phyloP scores from a whole-genome alignment of 768 basidiomycete species.

The Phylloporus scabripes region DNA sequence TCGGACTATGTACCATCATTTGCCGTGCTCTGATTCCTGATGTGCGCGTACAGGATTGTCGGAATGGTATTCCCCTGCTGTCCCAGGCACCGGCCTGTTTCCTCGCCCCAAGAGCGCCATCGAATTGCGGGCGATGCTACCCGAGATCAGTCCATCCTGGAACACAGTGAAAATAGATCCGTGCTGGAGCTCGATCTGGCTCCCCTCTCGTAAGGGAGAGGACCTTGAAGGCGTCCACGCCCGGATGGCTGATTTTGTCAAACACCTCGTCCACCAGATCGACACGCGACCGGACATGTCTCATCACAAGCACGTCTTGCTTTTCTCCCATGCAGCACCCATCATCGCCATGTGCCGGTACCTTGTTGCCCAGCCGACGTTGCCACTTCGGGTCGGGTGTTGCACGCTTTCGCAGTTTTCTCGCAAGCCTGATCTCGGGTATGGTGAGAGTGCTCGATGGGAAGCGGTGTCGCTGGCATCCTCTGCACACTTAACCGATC shows the following conservation, averaged over 20 bases:
- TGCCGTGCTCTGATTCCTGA: background rate
- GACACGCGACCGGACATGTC: slow-evolving; percentile 38
- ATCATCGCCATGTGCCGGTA: slow-evolving; percentile 58
- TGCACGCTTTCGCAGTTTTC: slow-evolving; percentile 62
- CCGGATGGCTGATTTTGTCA: slow-evolving; percentile 49
- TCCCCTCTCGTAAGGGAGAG: slow-evolving; percentile 72
- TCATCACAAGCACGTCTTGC: slow-evolving; percentile 47
- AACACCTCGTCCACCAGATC: slow-evolving; percentile 46
- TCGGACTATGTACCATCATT: slow-evolving; percentile 20
- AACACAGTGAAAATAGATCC: slow-evolving; percentile 56
- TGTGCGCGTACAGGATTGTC: slow-evolving; percentile 43
- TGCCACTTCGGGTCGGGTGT: slow-evolving; percentile 65
- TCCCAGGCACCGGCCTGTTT: slow-evolving; percentile 63
- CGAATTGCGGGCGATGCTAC: slow-evolving; percentile 47
- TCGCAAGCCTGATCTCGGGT: slow-evolving; percentile 28
- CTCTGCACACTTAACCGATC: slow-evolving; percentile 49
- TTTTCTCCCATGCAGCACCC: slow-evolving; percentile 75
- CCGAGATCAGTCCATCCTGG: slow-evolving; percentile 62
- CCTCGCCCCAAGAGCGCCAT: slow-evolving; percentile 62
- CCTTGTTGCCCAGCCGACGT: slow-evolving; percentile 46
- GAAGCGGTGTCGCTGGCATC: slow-evolving; percentile 44
- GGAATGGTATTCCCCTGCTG: slow-evolving; percentile 77
- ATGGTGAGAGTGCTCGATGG: slow-evolving; percentile 41
- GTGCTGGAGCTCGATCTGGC: slow-evolving; percentile 59
- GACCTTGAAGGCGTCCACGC: slow-evolving; percentile 55